Percentiles rank a stretch among this genome's conserved stretches.
Evolutionary conservation across 169 alveolate species (phyloP).

Genomic region (Cryptosporidium xiaoi): DNA sequence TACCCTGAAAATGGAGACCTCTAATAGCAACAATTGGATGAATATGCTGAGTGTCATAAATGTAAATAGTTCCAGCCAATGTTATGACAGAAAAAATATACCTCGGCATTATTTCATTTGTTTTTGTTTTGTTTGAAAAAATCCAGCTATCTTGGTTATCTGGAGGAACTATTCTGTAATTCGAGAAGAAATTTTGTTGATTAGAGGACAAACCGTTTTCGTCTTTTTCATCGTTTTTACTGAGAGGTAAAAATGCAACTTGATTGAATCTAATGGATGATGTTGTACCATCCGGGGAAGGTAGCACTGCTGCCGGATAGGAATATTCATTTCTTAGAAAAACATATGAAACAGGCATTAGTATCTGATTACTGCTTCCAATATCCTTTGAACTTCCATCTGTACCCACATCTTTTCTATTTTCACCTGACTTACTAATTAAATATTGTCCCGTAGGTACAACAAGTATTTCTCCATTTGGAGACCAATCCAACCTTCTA

Average conservation of each 20-base stretch:
- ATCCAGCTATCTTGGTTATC: constrained; percentile 43
- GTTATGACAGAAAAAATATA: constrained; percentile 88
- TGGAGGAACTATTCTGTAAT: constrained; percentile 33
- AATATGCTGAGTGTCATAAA: constrained; percentile 87
- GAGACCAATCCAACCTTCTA: constrained; percentile 91
- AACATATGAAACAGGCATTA: constrained; percentile 56
- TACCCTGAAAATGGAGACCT: constrained; percentile 91
- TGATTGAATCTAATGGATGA: constrained; percentile 64
- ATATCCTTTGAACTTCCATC: not conserved
- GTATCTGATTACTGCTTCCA: not conserved
- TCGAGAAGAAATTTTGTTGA: constrained; percentile 12
- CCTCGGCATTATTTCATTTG: constrained; percentile 81
- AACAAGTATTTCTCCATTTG: constrained; percentile 87
- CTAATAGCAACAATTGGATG: constrained; percentile 91
- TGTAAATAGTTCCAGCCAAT: constrained; percentile 87
- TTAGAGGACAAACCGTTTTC: not conserved
- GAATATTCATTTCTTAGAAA: constrained; percentile 62
- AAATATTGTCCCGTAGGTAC: constrained; percentile 86
- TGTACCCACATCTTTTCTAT: not conserved
- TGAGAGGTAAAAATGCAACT: constrained; percentile 37
- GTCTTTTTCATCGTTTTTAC: not conserved
- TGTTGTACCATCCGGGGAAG: constrained; percentile 71
- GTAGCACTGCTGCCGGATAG: constrained; percentile 55
- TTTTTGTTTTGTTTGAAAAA: constrained; percentile 27
- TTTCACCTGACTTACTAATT: constrained; percentile 4